Evolutionary conservation across 495 filamentous ascomycete genomes (phyloP), one percentile per base, ranked within the genome.

Genomic region (Tuber calosporum): DNA sequence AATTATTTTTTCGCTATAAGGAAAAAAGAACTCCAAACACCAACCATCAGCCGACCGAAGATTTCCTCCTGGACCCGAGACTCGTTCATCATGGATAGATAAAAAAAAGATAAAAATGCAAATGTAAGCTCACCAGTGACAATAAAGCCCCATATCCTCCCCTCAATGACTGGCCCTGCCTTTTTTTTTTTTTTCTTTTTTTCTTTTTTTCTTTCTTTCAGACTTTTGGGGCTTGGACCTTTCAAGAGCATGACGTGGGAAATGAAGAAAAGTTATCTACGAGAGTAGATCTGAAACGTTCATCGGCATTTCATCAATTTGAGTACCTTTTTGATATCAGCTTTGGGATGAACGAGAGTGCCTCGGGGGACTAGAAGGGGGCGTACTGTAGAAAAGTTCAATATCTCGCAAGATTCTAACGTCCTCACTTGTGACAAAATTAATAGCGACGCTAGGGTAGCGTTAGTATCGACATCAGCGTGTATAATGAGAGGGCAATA

Each of bases 221-320:
- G n/a, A 9, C 39, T 40, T 40, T 40, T 38, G 36, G 43, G 19
- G 6, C 48, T 68, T 7, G 39, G 22, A n/a, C 38, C 30, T 20
- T 39, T 22, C 66, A 41, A 39, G 69, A 73, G n/a, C n/a, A 74
- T 36, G 30, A 45, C 9, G 26, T 36, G 48, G 36, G 37, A 53
- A 71, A 22, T 17, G 41, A 72, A 45, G 36, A 53, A 70, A 42
- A 41, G 58, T 30, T 26, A 19, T 15, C 43, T 79, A 84, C 34
- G 83, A 79, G 30, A 91, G 86, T 41, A 90, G 85, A 79, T 90
- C 89, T 68, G 89, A 89, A 73, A 91, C 89, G 81, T 98, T 98
- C 95, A 99, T 97, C 38, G 95, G 95, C 95, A 99, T 99, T 87
- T 99, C 95, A 81, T 99, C 95, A 77, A 99, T 99, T 84, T 99